Conservation (phyloP, 257 asterid genomes). For the Nemophila menziesii region DNA sequence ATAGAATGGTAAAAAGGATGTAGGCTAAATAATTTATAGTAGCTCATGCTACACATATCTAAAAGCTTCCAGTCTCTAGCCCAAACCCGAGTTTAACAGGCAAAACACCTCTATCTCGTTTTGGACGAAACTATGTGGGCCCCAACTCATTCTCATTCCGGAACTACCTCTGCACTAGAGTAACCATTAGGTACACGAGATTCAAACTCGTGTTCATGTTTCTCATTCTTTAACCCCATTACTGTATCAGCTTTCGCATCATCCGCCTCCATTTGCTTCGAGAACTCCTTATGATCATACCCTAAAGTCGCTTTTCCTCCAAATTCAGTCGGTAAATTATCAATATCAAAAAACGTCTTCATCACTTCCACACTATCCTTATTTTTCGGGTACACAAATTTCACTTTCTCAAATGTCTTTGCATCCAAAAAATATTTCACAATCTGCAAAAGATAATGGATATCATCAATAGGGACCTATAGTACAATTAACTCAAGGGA, state of each 20-base stretch:
- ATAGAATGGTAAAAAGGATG: background rate
- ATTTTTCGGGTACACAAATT: constrained; percentile 83
- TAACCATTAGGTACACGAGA: background rate
- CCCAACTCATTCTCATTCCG: constrained; percentile 32
- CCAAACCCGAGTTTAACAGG: background rate
- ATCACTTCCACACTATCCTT: constrained; percentile 79
- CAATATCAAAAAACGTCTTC: constrained; percentile 65
- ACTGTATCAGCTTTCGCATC: constrained; percentile 57
- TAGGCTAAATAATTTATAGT: background rate
- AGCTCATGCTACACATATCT: background rate
- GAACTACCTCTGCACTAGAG: constrained; percentile 42
- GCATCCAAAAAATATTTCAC: constrained; percentile 84
- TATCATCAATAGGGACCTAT: background rate
- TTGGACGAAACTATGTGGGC: constrained; percentile 24
- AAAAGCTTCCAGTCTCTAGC: background rate
- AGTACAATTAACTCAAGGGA: background rate
- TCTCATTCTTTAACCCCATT: constrained; percentile 69
- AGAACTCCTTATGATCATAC: constrained; percentile 81
- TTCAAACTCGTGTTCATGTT: constrained; percentile 19
- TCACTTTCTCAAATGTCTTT: constrained; percentile 87
- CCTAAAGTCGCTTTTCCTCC: constrained; percentile 81
- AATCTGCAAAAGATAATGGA: constrained; percentile 35
- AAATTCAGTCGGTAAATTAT: constrained; percentile 77
- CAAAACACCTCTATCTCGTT: no score
- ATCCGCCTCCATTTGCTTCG: constrained; percentile 68